A percentile compares a stretch with the other conserved stretches of the same genome.
phyloP scores from a whole-genome alignment of 441 rosid genomes.

The Sinapis alba region DNA sequence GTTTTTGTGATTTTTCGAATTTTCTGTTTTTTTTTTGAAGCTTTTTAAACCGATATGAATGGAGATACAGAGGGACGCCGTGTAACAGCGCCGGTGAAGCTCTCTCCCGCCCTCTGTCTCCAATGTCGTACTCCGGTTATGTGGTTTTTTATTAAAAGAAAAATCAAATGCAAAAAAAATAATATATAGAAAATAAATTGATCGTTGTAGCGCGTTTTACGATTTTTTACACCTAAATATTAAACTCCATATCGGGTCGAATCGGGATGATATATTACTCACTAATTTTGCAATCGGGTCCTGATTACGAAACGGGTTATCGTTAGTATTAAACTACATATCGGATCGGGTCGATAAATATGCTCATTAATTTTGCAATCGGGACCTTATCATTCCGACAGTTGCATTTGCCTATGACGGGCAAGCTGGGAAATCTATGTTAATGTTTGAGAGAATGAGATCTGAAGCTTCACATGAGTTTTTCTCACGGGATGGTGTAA shows the following conservation, averaged over 20 bases:
- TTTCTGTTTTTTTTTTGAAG: conserved; percentile 4
- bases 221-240: background rate
- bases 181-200: conserved; percentile 1
- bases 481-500: conserved; percentile 74
- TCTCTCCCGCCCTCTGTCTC: conserved; percentile 40
- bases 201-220: conserved; percentile 1
- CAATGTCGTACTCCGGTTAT: conserved; percentile 36
- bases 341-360: background rate
- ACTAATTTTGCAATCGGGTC: conserved; percentile 12
- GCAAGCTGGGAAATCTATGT: conserved; percentile 53
- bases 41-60: conserved; percentile 30
- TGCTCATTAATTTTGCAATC: background rate
- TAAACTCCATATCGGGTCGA: background rate
- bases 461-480: conserved; percentile 51
- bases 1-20: background rate
- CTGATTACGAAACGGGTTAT: conserved; percentile 6
- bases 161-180: conserved; percentile 16
- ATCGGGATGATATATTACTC: background rate
- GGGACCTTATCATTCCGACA: conserved; percentile 42
- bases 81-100: conserved; percentile 33
- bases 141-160: background rate
- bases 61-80: conserved; percentile 41
- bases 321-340: background rate
- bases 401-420: conserved; percentile 63
- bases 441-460: conserved; percentile 61